A percentile compares a stretch with the other conserved stretches of the same genome.
Evolutionary conservation across 164 flowering plant species (phyloP).

Genomic region (Vitis rotundifolia): DNA sequence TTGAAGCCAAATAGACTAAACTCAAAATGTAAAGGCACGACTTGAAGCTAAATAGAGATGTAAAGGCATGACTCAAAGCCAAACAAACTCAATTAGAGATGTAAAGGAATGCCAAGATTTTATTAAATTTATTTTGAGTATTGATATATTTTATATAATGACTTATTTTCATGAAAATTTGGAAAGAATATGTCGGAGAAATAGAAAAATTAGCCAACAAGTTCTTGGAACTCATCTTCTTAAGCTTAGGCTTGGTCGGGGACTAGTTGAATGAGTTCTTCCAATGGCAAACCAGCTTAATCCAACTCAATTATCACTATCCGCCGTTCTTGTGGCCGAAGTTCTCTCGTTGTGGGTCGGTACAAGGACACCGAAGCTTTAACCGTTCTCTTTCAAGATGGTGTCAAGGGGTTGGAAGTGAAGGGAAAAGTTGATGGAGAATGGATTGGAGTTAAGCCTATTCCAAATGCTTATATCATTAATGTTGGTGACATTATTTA

Average conservation of each 20-base stretch:
- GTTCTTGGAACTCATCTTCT: conserved; percentile 29
- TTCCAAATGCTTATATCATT: conserved; percentile 31
- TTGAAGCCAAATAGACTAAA: no score
- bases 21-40: no score
- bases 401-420: conserved; percentile 38
- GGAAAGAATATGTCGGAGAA: conserved; percentile 21
- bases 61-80: no score
- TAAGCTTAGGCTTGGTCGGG: conserved; percentile 30
- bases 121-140: no score
- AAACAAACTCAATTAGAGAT: no score
- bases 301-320: conserved; percentile 42
- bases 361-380: conserved; percentile 43
- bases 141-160: no score
- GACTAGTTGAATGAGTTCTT: conserved; percentile 31
- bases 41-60: no score
- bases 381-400: conserved; percentile 38
- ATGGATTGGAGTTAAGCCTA: conserved; percentile 35
- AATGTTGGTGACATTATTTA: conserved; percentile 41
- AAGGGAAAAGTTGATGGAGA: conserved; percentile 34
- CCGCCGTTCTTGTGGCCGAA: conserved; percentile 43
- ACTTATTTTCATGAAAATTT: conserved; percentile 16
- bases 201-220: conserved; percentile 26
- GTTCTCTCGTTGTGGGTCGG: conserved; percentile 40
- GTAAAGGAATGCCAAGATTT: no score
- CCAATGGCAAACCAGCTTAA: conserved; percentile 32